phyloP scores from a whole-genome alignment of 1,284 basidiomycete species.

The Ustilago lituana region DNA sequence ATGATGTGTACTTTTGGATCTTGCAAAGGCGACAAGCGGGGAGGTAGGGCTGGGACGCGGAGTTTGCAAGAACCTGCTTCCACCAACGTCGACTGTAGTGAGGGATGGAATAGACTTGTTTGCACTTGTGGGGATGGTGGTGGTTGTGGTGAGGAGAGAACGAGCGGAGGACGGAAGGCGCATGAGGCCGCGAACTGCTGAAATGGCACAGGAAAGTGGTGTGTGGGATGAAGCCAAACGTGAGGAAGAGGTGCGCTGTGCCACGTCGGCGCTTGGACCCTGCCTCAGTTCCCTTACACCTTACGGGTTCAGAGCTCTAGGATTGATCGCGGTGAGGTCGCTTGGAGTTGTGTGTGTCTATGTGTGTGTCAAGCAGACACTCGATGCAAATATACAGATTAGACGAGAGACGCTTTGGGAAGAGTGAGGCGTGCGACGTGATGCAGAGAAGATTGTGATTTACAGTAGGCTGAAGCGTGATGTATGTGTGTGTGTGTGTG shows the following conservation, averaged over 20 bases:
- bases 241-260: not conserved
- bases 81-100: not conserved
- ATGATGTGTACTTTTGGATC: slow-evolving; percentile 37
- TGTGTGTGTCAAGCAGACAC: too few species aligned
- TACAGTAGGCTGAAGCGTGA: too few species aligned
- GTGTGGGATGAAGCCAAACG: not conserved
- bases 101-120: not conserved
- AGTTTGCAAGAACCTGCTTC: slow-evolving; percentile 1
- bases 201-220: not conserved
- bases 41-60: not conserved
- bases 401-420: too few species aligned
- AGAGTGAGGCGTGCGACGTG: too few species aligned
- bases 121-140: not conserved
- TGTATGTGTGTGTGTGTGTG: too few species aligned
- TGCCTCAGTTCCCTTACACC: too few species aligned
- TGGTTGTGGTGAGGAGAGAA: slow-evolving; percentile 9
- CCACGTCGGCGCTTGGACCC: not conserved
- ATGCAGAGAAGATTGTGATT: too few species aligned
- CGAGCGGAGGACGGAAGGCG: slow-evolving; percentile 23
- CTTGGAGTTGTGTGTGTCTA: too few species aligned
- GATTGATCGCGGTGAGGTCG: too few species aligned
- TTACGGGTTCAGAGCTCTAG: too few species aligned
- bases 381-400: too few species aligned
- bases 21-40: not conserved
- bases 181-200: slow-evolving; percentile 29